Evolutionary conservation across 805 yeast genomes (phyloP), one percentile per base, ranked within the genome.

Genomic region (Saturnispora saitoi): DNA sequence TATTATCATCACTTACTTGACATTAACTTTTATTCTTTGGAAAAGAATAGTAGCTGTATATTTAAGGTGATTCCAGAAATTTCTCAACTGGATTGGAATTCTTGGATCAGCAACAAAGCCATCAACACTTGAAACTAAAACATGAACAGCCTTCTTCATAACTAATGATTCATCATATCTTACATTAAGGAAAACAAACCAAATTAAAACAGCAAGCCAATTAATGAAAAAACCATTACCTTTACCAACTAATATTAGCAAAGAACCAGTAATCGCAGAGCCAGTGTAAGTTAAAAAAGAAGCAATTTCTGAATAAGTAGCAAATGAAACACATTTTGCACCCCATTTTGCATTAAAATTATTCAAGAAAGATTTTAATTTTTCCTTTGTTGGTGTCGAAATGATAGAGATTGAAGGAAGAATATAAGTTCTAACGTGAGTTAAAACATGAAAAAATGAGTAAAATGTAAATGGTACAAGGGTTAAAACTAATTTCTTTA

Each of bases 391-490:
- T 17, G 50, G 48, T 5, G 48, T 46, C n/a, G 48, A 46, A n/a
- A 46, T 22, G 40, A 51, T 48, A 45, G 43, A 54, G 7, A 49
- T 42, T 53, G 75, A 73, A 36, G 97, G 95, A 46, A 90, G 70
- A 48, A 91, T 55, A 54, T 73, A 75, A 38, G 79, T 72, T 56
- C 83, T 78, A 48, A 76, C 54, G 69, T 86, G 91, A 17, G 83
- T 81, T 59, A 89, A 70, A 10, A 79, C 80, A 63, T 90, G 97
- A 78, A 91, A 89, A 17, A 81, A 61, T 7, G 96, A 83, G 65
- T 84, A 90, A 49, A 86, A 69, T 42, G 78, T 70, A 61, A 85
- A 88, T 48, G 97, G 95, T 22, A 81, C 63, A 53, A 83, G 68
- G 2, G 95, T 75, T 48, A 86, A 61, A 31, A 77, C 65, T 53